Conservation (phyloP, 2,329 filamentous ascomycete genomes). For the Myriangium duriaei region DNA sequence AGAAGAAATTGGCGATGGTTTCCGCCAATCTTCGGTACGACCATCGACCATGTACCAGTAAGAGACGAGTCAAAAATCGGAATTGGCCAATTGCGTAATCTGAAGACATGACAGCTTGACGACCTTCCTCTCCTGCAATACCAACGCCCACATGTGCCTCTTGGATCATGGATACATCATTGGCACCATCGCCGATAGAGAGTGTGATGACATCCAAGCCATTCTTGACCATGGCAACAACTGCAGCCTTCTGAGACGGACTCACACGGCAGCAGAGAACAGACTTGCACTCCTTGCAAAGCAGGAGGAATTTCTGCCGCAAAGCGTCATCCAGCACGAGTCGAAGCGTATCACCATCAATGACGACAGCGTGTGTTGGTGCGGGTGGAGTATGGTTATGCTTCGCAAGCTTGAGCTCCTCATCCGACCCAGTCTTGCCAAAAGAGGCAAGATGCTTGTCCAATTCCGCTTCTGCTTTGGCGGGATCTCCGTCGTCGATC, state of each 20-base stretch:
- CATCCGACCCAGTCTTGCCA: slow-evolving; percentile 68
- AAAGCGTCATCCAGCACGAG: slow-evolving; percentile 71
- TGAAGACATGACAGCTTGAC: slow-evolving; percentile 90
- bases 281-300: slow-evolving; percentile 94
- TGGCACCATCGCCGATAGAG: slow-evolving; percentile 85
- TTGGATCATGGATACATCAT: slow-evolving; percentile 96
- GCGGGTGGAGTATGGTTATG: slow-evolving; percentile 75
- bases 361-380: slow-evolving; percentile 81
- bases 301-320: slow-evolving; percentile 82
- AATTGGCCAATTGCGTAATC: slow-evolving; percentile 95
- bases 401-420: slow-evolving; percentile 67
- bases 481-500: slow-evolving; percentile 59
- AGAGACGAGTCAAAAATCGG: slow-evolving; percentile 69
- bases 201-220: slow-evolving; percentile 93
- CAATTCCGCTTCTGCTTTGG: slow-evolving; percentile 55
- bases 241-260: slow-evolving; percentile 92
- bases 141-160: slow-evolving; percentile 94
- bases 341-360: slow-evolving; percentile 88
- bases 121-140: slow-evolving; percentile 83
- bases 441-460: slow-evolving; percentile 63
- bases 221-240: slow-evolving; percentile 88
- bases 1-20: slow-evolving; percentile 97
- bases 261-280: slow-evolving; percentile 96
- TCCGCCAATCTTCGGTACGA: slow-evolving; percentile 91
- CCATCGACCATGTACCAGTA: slow-evolving; percentile 87